Evolutionary conservation across 257 asterid genomes (phyloP).

Genomic region (Sherardia arvensis): DNA sequence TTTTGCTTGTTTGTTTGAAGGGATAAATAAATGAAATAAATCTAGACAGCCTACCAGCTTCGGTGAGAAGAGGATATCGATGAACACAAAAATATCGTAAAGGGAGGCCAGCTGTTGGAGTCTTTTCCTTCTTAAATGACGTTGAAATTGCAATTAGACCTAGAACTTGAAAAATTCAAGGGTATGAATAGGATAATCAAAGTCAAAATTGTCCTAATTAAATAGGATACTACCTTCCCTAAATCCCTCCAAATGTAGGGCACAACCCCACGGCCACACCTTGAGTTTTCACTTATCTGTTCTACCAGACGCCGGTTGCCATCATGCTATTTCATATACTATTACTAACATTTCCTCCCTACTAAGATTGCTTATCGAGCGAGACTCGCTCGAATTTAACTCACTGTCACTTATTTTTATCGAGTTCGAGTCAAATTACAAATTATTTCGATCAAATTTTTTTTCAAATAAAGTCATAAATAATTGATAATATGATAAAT

Average conservation of each 20-base stretch:
- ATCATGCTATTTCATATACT: too few relatives aligned
- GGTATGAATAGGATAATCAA: neutral
- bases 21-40: neutral
- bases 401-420: too few relatives aligned
- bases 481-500: too few relatives aligned
- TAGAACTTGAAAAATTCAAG: neutral
- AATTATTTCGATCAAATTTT: too few relatives aligned
- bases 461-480: too few relatives aligned
- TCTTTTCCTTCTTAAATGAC: neutral
- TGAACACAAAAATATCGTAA: neutral
- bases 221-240: neutral
- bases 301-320: neutral
- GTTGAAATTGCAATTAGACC: slow-evolving; percentile 1
- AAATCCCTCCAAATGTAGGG: neutral
- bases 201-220: neutral
- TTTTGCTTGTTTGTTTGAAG: slow-evolving; percentile 4
- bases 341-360: too few relatives aligned
- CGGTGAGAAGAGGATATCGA: neutral
- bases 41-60: neutral
- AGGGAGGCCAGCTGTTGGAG: slow-evolving; percentile 8
- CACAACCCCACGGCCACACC: neutral
- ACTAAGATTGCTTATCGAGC: too few relatives aligned
- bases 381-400: too few relatives aligned
- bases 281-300: neutral
- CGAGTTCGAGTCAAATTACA: too few relatives aligned